Percentiles rank a stretch among this genome's conserved stretches.
These are phyloP conservation scores for Fomitopsis schrenkii DNA, from an alignment of 1,284 basidiomycete species.

Conservation along the genomic window DNA sequence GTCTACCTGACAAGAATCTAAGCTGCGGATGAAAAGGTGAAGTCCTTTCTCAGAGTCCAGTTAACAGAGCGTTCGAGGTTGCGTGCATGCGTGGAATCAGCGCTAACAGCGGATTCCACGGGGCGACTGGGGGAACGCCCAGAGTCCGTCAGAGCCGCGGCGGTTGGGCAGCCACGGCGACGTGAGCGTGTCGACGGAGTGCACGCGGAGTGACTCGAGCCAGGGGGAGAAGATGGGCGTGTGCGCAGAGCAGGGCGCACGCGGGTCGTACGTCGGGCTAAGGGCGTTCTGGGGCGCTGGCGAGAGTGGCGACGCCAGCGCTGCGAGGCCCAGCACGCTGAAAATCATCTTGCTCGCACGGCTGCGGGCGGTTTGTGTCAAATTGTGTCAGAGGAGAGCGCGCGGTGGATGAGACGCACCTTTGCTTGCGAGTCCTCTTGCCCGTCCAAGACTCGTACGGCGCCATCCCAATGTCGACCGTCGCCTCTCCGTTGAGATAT, in stretches of 20 bases:
- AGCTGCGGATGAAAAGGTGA: not conserved
- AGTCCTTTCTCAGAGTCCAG: not conserved
- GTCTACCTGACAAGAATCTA: not conserved
- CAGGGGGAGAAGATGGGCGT: slow-evolving; percentile 24
- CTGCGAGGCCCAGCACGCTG: slow-evolving; percentile 21
- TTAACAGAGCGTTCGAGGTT: not conserved
- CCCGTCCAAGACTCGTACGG: slow-evolving; percentile 22
- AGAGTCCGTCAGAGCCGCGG: slow-evolving; percentile 16
- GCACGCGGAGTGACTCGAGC: slow-evolving; percentile 22
- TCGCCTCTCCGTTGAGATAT: slow-evolving; percentile 8
- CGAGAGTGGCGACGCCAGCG: slow-evolving; percentile 20
- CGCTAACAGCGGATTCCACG: slow-evolving; percentile 7
- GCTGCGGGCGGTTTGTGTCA: not conserved
- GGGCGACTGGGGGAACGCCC: slow-evolving; percentile 20
- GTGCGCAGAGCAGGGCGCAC: slow-evolving; percentile 18
- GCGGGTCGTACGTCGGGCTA: slow-evolving; percentile 12
- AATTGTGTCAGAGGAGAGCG: not conserved
- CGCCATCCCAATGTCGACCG: slow-evolving; percentile 22
- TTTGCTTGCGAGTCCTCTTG: slow-evolving; percentile 18
- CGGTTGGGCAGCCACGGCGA: slow-evolving; percentile 22
- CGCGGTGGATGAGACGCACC: not conserved
- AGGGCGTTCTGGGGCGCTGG: slow-evolving; percentile 9
- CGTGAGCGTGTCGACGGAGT: slow-evolving; percentile 20
- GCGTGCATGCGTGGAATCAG: not conserved
- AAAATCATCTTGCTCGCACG: slow-evolving; percentile 14